Conservation (phyloP, 129 eudicot species). For the Flaveria brownii region DNA sequence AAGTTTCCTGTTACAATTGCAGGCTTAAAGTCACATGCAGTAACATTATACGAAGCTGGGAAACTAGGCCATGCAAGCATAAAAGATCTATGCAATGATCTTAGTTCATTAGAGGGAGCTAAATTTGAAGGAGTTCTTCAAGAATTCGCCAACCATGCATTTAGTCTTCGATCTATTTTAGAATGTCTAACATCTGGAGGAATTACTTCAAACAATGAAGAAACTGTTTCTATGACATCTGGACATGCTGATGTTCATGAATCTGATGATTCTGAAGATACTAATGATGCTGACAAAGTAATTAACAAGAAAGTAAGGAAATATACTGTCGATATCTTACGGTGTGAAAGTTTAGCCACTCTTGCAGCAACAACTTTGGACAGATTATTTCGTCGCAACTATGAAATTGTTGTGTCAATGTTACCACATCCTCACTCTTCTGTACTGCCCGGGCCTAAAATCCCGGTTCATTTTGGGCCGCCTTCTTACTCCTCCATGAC, state of each 20-base stretch:
- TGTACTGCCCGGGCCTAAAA: conserved; percentile 82
- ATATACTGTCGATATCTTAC: conserved; percentile 82
- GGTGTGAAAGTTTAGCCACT: conserved; percentile 94
- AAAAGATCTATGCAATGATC: conserved; percentile 91
- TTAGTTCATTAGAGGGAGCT: conserved; percentile 81
- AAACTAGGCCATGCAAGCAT: conserved; percentile 94
- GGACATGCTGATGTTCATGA: conserved; percentile 28
- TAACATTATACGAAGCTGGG: conserved; percentile 95
- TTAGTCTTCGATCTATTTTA: conserved; percentile 83
- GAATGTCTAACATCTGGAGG: conserved; percentile 96
- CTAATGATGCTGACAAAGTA: conserved; percentile 37
- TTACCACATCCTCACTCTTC: conserved; percentile 90
- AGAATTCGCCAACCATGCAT: conserved; percentile 99
- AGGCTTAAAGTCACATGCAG: conserved; percentile 98
- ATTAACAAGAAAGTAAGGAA: conserved; percentile 43
- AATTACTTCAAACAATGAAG: conserved; percentile 45
- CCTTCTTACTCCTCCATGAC: conserved; percentile 89
- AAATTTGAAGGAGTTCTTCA: conserved; percentile 98
- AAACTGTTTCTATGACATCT: conserved; percentile 23
- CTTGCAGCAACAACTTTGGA: conserved; percentile 81
- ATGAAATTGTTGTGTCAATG: conserved; percentile 93
- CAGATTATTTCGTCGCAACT: conserved; percentile 81
- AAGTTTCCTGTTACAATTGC: conserved; percentile 31
- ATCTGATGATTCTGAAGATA: conserved; percentile 37
- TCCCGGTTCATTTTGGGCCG: conserved; percentile 94